phyloP scores from a whole-genome alignment of 2,329 filamentous ascomycete genomes.

The Coniochaeta sp. region DNA sequence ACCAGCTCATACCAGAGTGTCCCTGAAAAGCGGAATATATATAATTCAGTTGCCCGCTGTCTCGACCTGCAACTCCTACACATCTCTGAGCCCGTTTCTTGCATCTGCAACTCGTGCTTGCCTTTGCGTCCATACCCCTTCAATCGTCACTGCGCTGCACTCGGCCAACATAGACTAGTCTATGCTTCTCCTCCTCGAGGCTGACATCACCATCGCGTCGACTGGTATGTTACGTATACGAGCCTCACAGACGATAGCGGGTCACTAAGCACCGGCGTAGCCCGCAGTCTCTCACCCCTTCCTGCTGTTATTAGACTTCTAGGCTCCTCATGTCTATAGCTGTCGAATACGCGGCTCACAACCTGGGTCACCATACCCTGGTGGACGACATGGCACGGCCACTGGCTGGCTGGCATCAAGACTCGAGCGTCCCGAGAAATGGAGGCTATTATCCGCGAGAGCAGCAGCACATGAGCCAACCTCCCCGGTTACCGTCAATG shows the following conservation, averaged over 20 bases:
- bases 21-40: not conserved
- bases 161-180: not conserved
- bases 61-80: conserved; percentile 2
- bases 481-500: conserved; percentile 18
- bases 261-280: not conserved
- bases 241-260: not conserved
- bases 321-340: conserved; percentile 24
- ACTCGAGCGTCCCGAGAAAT: conserved; percentile 19
- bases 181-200: not conserved
- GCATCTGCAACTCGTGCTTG: conserved; percentile 12
- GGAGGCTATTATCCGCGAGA: conserved; percentile 19
- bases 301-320: not conserved
- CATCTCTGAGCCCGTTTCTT: conserved; percentile 8
- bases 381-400: conserved; percentile 27
- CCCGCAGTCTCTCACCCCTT: not conserved
- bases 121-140: not conserved
- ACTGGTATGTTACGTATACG: not conserved
- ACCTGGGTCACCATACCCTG: conserved; percentile 13
- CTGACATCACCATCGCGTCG: not conserved
- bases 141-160: not conserved
- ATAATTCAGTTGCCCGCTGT: not conserved
- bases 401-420: conserved; percentile 21
- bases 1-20: not conserved
- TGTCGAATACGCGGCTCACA: conserved; percentile 20
- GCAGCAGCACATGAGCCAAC: conserved; percentile 13